These are phyloP conservation scores for Albizia julibrissin DNA, from an alignment of 306 rosid genomes.

Conservation along the genomic window DNA sequence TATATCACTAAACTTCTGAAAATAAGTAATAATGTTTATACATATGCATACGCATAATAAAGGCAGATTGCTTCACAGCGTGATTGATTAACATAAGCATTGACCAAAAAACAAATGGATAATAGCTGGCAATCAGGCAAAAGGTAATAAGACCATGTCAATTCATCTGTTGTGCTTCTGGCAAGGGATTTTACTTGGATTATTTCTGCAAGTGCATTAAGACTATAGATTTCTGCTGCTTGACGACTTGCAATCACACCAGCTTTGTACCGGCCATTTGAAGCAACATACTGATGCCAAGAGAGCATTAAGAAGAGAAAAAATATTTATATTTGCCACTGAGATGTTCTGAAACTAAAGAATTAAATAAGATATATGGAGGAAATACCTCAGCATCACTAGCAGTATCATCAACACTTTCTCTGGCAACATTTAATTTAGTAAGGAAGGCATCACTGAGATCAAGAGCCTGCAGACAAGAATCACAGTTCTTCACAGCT, in stretches of 20 bases:
- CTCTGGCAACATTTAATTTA: constrained; percentile 58
- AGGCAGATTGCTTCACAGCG: too few relatives aligned
- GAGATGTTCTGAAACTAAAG: constrained; percentile 11
- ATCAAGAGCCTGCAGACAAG: constrained; percentile 59
- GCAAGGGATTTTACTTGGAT: constrained; percentile 51
- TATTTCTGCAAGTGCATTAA: constrained; percentile 56
- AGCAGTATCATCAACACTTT: constrained; percentile 61
- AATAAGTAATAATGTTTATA: too few relatives aligned
- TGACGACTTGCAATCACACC: constrained; percentile 62
- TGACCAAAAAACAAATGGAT: not conserved
- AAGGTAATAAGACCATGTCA: constrained; percentile 15
- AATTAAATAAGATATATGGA: constrained; percentile 1
- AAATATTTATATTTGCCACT: not conserved
- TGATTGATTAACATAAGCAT: not conserved
- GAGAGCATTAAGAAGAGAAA: constrained; percentile 5
- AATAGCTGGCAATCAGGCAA: constrained; percentile 12
- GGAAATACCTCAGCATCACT: constrained; percentile 66
- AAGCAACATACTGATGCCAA: constrained; percentile 48
- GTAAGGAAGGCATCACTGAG: constrained; percentile 53
- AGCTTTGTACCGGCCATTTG: constrained; percentile 45
- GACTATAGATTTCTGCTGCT: constrained; percentile 68
- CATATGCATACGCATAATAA: too few relatives aligned
- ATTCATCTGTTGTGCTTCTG: not conserved
- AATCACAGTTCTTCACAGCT: constrained; percentile 17
- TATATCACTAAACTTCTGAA: too few relatives aligned